These are phyloP conservation scores for Ceriops tagal DNA, from an alignment of 345 rosid genomes.

Conservation along the genomic window DNA sequence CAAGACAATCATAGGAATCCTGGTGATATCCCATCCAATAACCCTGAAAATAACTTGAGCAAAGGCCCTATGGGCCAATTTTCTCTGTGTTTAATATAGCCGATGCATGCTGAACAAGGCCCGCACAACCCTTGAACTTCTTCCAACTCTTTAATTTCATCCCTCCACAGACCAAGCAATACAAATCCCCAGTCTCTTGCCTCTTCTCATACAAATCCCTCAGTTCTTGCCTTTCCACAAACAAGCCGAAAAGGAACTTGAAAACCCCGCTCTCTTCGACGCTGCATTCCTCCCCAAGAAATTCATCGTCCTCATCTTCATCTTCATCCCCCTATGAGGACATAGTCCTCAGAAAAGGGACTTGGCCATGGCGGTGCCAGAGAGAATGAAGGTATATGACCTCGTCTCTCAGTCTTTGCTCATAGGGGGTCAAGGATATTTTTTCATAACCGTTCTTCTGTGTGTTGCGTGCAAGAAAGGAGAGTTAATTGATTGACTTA, in stretches of 20 bases:
- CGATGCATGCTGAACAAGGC: conserved; percentile 59
- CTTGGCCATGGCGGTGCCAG: conserved; percentile 44
- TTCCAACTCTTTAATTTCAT: conserved; percentile 36
- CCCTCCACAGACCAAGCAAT: conserved; percentile 65
- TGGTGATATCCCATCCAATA: conserved; percentile 65
- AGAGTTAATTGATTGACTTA: no score
- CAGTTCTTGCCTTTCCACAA: conserved; percentile 43
- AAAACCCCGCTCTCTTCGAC: conserved; percentile 35
- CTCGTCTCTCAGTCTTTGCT: conserved; percentile 29
- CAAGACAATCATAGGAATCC: conserved; percentile 36
- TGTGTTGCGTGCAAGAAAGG: no score
- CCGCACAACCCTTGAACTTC: conserved; percentile 56
- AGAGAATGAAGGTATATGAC: conserved; percentile 50
- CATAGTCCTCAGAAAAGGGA: no score
- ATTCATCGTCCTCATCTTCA: conserved; percentile 28
- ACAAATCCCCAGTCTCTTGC: conserved; percentile 48
- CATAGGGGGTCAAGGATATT: conserved; percentile 7
- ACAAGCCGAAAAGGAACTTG: conserved; percentile 42
- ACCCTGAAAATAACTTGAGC: conserved; percentile 66
- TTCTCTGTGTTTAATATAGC: conserved; percentile 46
- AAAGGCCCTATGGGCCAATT: conserved; percentile 59
- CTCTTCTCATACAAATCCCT: conserved; percentile 56
- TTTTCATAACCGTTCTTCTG: no score
- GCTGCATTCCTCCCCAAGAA: conserved; percentile 25
- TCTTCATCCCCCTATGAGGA: no score